A percentile compares a stretch with the other conserved stretches of the same genome.
Evolutionary conservation across 2,329 filamentous ascomycete species (phyloP).

Genomic region (Aspergillus sp.): DNA sequence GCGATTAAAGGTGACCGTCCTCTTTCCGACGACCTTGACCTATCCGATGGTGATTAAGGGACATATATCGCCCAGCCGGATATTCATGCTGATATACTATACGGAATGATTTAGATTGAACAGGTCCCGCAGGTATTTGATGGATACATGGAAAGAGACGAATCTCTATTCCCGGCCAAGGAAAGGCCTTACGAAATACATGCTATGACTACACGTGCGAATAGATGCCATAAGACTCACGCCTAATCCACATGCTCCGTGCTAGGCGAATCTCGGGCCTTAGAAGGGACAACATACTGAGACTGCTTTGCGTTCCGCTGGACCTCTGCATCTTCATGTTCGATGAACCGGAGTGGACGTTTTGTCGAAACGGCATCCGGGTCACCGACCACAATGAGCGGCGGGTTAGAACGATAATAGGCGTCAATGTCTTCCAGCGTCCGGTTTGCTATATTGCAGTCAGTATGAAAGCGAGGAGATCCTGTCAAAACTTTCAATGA

Average conservation of each 20-base stretch:
- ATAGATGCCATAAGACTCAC: too few relatives aligned
- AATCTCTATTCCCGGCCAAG: too few relatives aligned
- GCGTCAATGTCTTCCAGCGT: slow-evolving; percentile 37
- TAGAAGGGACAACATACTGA: background rate
- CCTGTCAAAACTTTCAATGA: background rate
- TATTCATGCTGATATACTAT: too few relatives aligned
- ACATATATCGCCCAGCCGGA: too few relatives aligned
- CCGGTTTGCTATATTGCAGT: slow-evolving; percentile 20
- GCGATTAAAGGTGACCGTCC: too few relatives aligned
- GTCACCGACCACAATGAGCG: slow-evolving; percentile 49
- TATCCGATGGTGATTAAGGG: too few relatives aligned
- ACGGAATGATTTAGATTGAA: too few relatives aligned
- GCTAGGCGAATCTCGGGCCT: background rate
- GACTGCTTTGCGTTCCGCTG: slow-evolving; percentile 1
- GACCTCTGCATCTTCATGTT: slow-evolving; percentile 45
- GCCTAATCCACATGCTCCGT: background rate
- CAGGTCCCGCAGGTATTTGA: too few relatives aligned
- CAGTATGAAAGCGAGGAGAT: background rate
- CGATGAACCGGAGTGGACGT: slow-evolving; percentile 49
- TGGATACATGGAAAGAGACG: too few relatives aligned
- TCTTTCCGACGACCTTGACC: too few relatives aligned
- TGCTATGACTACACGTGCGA: too few relatives aligned
- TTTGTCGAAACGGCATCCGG: slow-evolving; percentile 48
- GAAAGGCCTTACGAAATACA: too few relatives aligned
- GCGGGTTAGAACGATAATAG: slow-evolving; percentile 38